Conservation (phyloP, 345 rosid species). For the Eutrema yunnanense region DNA sequence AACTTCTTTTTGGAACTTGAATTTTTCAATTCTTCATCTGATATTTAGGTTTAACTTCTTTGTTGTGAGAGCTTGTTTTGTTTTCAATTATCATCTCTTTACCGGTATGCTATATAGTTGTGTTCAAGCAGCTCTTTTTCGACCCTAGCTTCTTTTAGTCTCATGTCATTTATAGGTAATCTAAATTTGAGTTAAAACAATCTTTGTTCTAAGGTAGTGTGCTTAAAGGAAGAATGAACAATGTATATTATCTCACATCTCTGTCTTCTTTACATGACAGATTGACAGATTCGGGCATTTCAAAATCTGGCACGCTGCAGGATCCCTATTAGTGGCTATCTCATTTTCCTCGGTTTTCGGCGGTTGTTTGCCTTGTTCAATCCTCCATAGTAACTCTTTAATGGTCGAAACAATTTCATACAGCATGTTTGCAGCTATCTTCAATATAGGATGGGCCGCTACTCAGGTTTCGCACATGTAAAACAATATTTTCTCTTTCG, state of each 20-base stretch:
- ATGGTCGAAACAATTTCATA: constrained; percentile 66
- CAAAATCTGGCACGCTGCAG: constrained; percentile 92
- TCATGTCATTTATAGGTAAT: background rate
- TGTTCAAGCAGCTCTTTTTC: background rate
- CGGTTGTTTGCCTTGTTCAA: constrained; percentile 71
- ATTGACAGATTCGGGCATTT: constrained; percentile 84
- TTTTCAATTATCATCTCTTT: too few species aligned
- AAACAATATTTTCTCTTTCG: background rate
- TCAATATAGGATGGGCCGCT: constrained; percentile 96
- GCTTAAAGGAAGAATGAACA: background rate
- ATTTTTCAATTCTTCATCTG: background rate
- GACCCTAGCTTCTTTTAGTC: background rate
- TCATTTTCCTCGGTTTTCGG: constrained; percentile 98
- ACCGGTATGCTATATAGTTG: background rate
- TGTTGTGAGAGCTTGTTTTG: background rate
- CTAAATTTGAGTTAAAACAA: background rate
- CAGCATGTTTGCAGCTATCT: constrained; percentile 79
- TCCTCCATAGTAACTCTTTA: constrained; percentile 39
- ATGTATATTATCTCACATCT: background rate
- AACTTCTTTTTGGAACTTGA: background rate
- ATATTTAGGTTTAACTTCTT: background rate
- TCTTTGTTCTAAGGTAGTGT: background rate
- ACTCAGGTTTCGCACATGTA: constrained; percentile 99
- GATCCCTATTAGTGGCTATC: constrained; percentile 77
- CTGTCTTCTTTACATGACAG: constrained; percentile 14